Base-by-base conservation (phyloP, 176 grass and related monocot genomes). In the Oropetium thomaeum region DNA sequence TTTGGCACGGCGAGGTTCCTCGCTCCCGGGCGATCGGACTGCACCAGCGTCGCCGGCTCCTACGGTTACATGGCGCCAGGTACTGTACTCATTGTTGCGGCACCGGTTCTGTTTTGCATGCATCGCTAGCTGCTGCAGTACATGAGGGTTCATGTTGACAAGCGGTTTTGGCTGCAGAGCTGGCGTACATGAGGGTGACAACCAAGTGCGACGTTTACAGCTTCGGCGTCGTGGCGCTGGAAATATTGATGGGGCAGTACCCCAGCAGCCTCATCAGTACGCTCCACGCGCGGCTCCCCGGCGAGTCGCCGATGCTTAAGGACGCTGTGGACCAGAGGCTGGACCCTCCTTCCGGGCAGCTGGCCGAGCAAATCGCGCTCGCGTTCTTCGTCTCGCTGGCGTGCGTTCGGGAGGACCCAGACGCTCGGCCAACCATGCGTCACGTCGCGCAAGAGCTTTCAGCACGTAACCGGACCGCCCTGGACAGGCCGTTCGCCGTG, bases 41-140 rank as follows among this genome's bases (percentile, higher is more conserved):
- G 86, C 88, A 79, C 77, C 23, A 87, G 58, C 52, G 20, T 92
- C 19, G 92, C 83, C 4, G 92, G 89, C 47, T 86, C 92, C 23
- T 91, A 89, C 69, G 92, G 92, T 13, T 96, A 96, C 73, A 96
- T 96, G 89, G 89, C 89, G 37, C 92, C 92, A 74, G 92, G 92
- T 90, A 78, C 76, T 30, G n/a, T n/a, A n/a, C n/a, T n/a, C n/a
- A n/a, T n/a, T n/a, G n/a, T n/a, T n/a, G n/a, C n/a, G n/a, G n/a
- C n/a, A n/a, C n/a, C n/a, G n/a, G n/a, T n/a, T n/a, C n/a, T n/a
- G n/a, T n/a, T n/a, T n/a, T n/a, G n/a, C n/a, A 61, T 41, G 10
- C 22, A 28, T 22, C 8, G 66, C 3, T 31, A 26, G 2, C 9
- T 10, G 5, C n/a, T n/a, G n/a, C n/a, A n/a, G n/a, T n/a, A n/a